Conservation (phyloP, 345 rosid genomes). For the Euphorbia peplus region DNA sequence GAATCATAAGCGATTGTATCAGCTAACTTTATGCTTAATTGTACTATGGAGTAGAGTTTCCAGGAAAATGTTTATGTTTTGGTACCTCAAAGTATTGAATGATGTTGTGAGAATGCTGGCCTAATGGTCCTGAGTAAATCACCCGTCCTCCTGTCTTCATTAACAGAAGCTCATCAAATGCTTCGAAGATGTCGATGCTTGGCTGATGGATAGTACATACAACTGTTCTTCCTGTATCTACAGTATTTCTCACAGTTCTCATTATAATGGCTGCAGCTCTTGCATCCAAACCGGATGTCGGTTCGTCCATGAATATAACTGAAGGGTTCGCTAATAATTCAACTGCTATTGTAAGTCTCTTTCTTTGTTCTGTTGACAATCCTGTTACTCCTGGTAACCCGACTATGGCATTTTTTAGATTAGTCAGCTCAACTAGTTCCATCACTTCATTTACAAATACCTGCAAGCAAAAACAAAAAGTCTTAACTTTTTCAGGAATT, state of each 20-base stretch:
- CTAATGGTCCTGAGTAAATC: slow-evolving; percentile 13
- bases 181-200: slow-evolving; percentile 10
- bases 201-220: slow-evolving; percentile 18
- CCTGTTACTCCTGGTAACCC: slow-evolving; percentile 20
- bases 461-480: slow-evolving; percentile 12
- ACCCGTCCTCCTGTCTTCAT: slow-evolving; percentile 15
- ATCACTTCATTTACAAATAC: slow-evolving; percentile 32
- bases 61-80: background rate
- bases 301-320: slow-evolving; percentile 14
- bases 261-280: slow-evolving; percentile 19
- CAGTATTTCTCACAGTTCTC: slow-evolving; percentile 19
- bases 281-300: slow-evolving; percentile 11
- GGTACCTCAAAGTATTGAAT: slow-evolving; percentile 29
- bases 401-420: slow-evolving; percentile 29
- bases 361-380: slow-evolving; percentile 17
- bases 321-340: slow-evolving; percentile 12
- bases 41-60: background rate
- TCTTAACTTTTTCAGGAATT: background rate
- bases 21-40: background rate
- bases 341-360: slow-evolving; percentile 19
- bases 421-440: slow-evolving; percentile 28
- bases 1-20: background rate
- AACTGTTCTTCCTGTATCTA: slow-evolving; percentile 19
- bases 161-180: slow-evolving; percentile 10
- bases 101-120: slow-evolving; percentile 14